A percentile compares a stretch with the other conserved stretches of the same genome.
phyloP scores from a whole-genome alignment of 1,284 basidiomycete species.

The Singerocomus inundabilis region DNA sequence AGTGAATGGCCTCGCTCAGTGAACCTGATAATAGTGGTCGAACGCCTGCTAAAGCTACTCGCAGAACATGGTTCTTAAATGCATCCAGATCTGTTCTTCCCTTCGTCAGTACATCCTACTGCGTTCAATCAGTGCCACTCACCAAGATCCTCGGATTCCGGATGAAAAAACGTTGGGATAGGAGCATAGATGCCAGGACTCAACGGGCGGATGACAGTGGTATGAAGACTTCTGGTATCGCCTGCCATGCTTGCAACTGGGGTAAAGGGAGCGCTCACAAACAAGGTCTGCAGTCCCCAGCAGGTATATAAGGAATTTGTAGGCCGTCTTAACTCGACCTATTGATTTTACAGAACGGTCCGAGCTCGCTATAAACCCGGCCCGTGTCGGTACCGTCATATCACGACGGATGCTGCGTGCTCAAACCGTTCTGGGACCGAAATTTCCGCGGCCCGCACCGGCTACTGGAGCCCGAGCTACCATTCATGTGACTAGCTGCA shows the following conservation, averaged over 20 bases:
- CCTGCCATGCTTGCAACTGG: slow-evolving; percentile 22
- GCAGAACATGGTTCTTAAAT: slow-evolving; percentile 73
- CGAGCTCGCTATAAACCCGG: slow-evolving; percentile 7
- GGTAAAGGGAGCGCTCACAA: not conserved
- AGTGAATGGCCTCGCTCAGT: slow-evolving; percentile 83
- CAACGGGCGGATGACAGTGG: slow-evolving; percentile 48
- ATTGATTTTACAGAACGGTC: slow-evolving; percentile 9
- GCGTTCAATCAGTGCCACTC: slow-evolving; percentile 23
- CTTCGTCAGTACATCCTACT: slow-evolving; percentile 1
- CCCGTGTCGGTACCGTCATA: slow-evolving; percentile 1
- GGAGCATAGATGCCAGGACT: slow-evolving; percentile 82
- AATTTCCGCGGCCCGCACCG: too few relatives aligned
- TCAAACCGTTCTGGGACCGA: too few relatives aligned
- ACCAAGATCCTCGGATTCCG: slow-evolving; percentile 80
- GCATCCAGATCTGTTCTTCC: slow-evolving; percentile 60
- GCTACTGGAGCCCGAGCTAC: too few relatives aligned
- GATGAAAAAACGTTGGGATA: slow-evolving; percentile 82
- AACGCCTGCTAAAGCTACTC: slow-evolving; percentile 71
- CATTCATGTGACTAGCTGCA: too few relatives aligned
- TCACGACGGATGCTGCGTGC: too few relatives aligned
- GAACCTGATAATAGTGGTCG: slow-evolving; percentile 77
- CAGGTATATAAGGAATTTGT: slow-evolving; percentile 15
- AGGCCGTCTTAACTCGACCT: not conserved
- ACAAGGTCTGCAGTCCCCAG: not conserved
- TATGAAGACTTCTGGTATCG: slow-evolving; percentile 30